Base-by-base conservation (phyloP, 2,329 filamentous ascomycete species). In the Xylariaceae sp. region DNA sequence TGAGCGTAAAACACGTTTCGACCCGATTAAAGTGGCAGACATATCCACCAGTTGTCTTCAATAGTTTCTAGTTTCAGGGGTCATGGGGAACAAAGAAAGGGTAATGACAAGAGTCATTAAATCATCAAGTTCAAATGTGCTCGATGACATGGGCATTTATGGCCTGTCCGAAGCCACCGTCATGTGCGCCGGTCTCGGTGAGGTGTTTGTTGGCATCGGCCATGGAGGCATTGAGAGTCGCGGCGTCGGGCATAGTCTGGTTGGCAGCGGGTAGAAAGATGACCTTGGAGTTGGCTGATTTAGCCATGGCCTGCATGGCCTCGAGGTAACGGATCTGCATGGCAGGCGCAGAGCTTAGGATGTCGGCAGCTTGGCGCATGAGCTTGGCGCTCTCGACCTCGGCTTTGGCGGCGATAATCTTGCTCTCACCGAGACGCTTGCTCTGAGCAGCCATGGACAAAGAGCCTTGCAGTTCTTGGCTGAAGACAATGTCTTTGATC, bases 281-380 rank as follows among this genome's bases (percentile, higher is more conserved):
- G 66, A 94, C 87, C 75, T 95, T 95, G 73, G 79, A 82, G 73
- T 91, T 95, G 47, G 91, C 89, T 0, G 84, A 83, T 81, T 96
- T 97, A 65, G 94, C 94, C 92, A 99, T 99, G 42, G 89, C 83
- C 72, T 97, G 94, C 92, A 97, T 97, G 3, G 94, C 91, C 76
- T 99, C 94, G 63, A 99, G 87, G 73, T 97, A 97, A 62, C 91
- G 80, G 76, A 96, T 96, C 76, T 96, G 91, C 94, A 99, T 99
- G 64, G 94, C 94, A 2, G 94, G 94, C 0, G 92, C 92, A 12
- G 85, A 90, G 60, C 84, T 89, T 48, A 99, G 74, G 64, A 97
- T 96, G 70, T 99, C 92, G 71, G 94, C 94, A 39, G 94, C 92
- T 75, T 94, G 85, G 67, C 87, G 83, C 88, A 89, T 95, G 69